Evolutionary conservation across 2,329 filamentous ascomycete species (phyloP), one percentile per base, ranked within the genome.

Genomic region (Cladosporium oxysporum): DNA sequence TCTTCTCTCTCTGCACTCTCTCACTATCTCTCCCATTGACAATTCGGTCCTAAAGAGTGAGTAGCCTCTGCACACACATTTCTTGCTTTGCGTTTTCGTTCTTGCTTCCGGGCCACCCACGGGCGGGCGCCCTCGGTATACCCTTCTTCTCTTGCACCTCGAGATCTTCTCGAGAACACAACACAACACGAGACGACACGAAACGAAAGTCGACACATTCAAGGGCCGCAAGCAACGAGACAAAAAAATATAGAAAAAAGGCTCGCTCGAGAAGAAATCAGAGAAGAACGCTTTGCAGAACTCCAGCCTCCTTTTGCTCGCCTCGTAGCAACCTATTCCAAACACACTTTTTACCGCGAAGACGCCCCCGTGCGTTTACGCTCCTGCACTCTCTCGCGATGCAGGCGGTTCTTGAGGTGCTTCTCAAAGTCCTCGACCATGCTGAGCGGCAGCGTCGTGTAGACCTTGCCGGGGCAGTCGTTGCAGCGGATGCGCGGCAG

Each of bases 381-480:
- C 63, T 70, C 68, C 62, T 70, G 67, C 31, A 74, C 73, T 58
- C 60, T 66, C 26, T 69, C 69, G 59, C 69, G 64, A 65, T 99
- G 95, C 62, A 85, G 83, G 52, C 91, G 87, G 78, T 97, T 97
- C 78, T 90, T 91, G 58, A 98, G 83, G 80, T 99, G 95, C 1
- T 96, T 88, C 79, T 97, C 92, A 69, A 99, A 99, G 75, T 97
- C 96, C 55, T 89, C 89, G 5, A 94, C 91, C 2, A 92, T 93
- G 76, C 86, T 90, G 28, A 90, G 92, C 0, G 93, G 92, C 0
- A 93, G 91, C 0, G 93, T 92, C 0, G 93, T 97, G 78, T 99
- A 99, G 12, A 97, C 83, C 78, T 97, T 98, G 33, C 92, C 92
- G 0, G 92, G 92, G 76, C 95, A 98, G 77, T 99, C 95, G 57